A percentile compares a stretch with the other conserved stretches of the same genome.
phyloP scores from a whole-genome alignment of 1,139 yeast species.

The Yarrowia galli region DNA sequence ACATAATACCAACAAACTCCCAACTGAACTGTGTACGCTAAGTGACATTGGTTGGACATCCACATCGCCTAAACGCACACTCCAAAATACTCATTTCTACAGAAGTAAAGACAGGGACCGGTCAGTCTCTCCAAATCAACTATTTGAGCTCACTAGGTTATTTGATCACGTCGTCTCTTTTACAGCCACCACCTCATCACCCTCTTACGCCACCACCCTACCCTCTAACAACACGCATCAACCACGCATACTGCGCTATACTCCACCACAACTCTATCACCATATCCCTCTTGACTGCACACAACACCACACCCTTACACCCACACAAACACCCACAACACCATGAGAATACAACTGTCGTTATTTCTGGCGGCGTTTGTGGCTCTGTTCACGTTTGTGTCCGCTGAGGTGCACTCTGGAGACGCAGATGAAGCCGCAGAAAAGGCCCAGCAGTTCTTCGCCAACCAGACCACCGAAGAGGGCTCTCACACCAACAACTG shows the following conservation, averaged over 20 bases:
- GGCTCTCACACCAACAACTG: conserved; percentile 38
- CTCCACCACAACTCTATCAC: conserved; percentile 10
- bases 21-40: no score
- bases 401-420: conserved; percentile 7
- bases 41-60: no score
- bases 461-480: conserved; percentile 32
- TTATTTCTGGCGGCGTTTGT: conserved; percentile 7
- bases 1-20: no score
- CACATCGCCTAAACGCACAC: no score
- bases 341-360: conserved; percentile 14
- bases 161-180: no score
- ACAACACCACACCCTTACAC: background rate
- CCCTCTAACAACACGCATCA: background rate
- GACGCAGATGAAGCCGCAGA: conserved; percentile 6
- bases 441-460: conserved; percentile 14
- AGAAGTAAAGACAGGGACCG: no score
- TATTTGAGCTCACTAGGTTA: no score
- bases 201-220: background rate
- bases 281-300: background rate
- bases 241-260: conserved; percentile 7
- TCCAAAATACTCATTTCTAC: no score
- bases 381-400: conserved; percentile 7
- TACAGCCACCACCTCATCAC: background rate
- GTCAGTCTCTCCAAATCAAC: no score
- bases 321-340: background rate